A percentile compares a stretch with the other conserved stretches of the same genome.
These are phyloP conservation scores for Albizia julibrissin DNA, from an alignment of 306 rosid genomes.

Conservation along the genomic window DNA sequence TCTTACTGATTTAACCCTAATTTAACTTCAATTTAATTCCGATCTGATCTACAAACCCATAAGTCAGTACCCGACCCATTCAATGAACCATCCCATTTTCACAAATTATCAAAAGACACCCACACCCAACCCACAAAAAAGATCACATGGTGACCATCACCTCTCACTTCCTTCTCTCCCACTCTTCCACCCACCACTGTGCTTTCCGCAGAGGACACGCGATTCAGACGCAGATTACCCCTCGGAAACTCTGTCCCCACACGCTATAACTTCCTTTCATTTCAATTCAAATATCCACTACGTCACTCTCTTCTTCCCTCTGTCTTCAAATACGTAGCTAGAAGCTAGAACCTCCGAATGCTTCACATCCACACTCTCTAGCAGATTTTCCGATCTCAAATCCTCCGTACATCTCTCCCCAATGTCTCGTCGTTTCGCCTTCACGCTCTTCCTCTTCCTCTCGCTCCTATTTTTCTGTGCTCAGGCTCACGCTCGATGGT, in stretches of 20 bases:
- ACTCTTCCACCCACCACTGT: background rate
- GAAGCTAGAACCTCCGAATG: background rate
- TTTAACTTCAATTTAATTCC: too few relatives aligned
- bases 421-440: conserved; percentile 1
- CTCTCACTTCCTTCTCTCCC: background rate
- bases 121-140: too few relatives aligned
- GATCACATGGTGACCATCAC: background rate
- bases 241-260: background rate
- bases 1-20: too few relatives aligned
- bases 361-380: background rate
- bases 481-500: conserved; percentile 39
- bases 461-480: conserved; percentile 41
- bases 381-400: background rate
- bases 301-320: background rate
- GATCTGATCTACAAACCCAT: too few relatives aligned
- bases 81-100: too few relatives aligned
- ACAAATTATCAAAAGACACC: too few relatives aligned
- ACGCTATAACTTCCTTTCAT: background rate
- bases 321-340: background rate
- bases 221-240: background rate
- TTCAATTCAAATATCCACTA: background rate
- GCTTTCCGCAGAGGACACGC: background rate
- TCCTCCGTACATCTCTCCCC: background rate
- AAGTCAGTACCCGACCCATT: too few relatives aligned
- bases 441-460: conserved; percentile 19